phyloP scores from a whole-genome alignment of 768 basidiomycete species.

The Termitomyces sp. region DNA sequence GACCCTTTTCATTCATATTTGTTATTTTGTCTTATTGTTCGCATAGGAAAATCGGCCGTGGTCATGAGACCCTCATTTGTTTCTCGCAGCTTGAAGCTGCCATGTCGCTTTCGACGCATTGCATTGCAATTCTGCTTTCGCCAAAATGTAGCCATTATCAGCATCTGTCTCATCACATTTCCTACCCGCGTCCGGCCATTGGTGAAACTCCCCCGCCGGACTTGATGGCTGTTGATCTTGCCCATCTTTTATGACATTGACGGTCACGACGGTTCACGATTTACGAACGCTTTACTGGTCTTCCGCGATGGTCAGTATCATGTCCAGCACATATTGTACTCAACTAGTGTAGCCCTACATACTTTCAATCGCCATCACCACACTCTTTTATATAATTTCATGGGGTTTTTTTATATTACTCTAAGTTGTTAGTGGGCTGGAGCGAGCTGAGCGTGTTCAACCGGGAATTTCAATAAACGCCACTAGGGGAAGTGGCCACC shows the following conservation, averaged over 20 bases:
- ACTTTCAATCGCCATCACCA: conserved; percentile 4
- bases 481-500: too few species aligned
- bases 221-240: background rate
- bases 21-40: background rate
- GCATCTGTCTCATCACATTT: conserved; percentile 3
- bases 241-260: conserved; percentile 9
- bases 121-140: conserved; percentile 15
- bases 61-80: background rate
- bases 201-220: background rate
- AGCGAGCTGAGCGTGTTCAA: too few species aligned
- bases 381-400: conserved; percentile 12
- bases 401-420: background rate
- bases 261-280: conserved; percentile 9
- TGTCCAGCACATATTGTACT: conserved; percentile 8
- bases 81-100: conserved; percentile 8
- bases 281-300: background rate
- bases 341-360: conserved; percentile 8
- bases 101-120: conserved; percentile 6
- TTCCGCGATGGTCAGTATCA: background rate
- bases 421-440: too few species aligned
- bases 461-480: too few species aligned
- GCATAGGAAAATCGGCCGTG: background rate
- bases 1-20: background rate
- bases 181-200: background rate
- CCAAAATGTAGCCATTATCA: conserved; percentile 11